phyloP scores from a whole-genome alignment of 2,329 filamentous ascomycete genomes.

The Thyridium curvatum region DNA sequence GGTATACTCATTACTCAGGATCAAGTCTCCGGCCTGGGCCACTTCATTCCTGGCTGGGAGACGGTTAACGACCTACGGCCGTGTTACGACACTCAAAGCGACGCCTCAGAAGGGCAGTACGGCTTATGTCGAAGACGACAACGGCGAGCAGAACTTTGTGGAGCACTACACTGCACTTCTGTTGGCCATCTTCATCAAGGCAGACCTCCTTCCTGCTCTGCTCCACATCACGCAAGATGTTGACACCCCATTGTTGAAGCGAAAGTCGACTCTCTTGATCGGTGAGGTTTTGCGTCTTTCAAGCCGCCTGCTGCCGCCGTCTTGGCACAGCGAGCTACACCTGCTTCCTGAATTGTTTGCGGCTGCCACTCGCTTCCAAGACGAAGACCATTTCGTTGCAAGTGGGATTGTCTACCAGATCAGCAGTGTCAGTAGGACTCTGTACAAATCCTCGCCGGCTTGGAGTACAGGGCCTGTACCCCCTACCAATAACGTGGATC shows the following conservation, averaged over 20 bases:
- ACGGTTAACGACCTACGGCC: conserved; percentile 90
- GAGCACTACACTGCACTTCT: conserved; percentile 91
- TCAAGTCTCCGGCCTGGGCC: conserved; percentile 92
- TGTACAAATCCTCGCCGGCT: conserved; percentile 65
- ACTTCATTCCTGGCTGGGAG: conserved; percentile 91
- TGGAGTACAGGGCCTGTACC: background rate
- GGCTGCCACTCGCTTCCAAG: conserved; percentile 64
- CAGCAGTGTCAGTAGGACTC: conserved; percentile 89
- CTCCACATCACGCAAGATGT: conserved; percentile 62
- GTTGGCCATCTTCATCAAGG: conserved; percentile 76
- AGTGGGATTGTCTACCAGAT: conserved; percentile 95
- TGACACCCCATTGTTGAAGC: conserved; percentile 64
- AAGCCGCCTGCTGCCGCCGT: conserved; percentile 74
- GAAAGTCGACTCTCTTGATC: conserved; percentile 85
- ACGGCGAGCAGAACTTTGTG: conserved; percentile 75
- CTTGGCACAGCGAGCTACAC: conserved; percentile 79
- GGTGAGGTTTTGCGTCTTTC: conserved; percentile 88
- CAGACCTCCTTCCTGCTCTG: conserved; percentile 61
- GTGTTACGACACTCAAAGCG: conserved; percentile 77
- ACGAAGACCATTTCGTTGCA: conserved; percentile 70
- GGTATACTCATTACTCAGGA: conserved; percentile 71
- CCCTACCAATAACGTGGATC: conserved; percentile 33
- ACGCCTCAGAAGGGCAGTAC: conserved; percentile 39
- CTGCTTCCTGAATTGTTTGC: conserved; percentile 81
- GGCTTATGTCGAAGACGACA: conserved; percentile 56